A percentile compares a stretch with the other conserved stretches of the same genome.
These are phyloP conservation scores for Ammopiptanthus mongolicus DNA, from an alignment of 306 rosid genomes.

Conservation along the genomic window DNA sequence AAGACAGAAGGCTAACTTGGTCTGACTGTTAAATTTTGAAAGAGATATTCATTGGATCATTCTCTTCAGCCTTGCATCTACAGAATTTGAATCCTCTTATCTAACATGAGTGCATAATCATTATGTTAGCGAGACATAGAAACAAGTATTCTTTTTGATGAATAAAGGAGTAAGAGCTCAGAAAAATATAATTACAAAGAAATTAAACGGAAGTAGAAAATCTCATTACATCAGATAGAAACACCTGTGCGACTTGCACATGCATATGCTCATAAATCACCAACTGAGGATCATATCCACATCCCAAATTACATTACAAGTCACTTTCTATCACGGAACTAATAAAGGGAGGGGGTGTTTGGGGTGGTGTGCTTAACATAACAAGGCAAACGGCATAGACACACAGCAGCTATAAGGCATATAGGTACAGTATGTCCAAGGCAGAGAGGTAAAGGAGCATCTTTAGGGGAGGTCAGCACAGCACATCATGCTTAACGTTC, in stretches of 20 bases:
- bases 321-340: slow-evolving; percentile 4
- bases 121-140: background rate
- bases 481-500: too few relatives aligned
- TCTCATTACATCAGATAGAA: too few relatives aligned
- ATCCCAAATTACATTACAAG: background rate
- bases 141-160: too few relatives aligned
- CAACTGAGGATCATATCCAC: too few relatives aligned
- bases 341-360: slow-evolving; percentile 21
- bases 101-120: too few relatives aligned
- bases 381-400: background rate
- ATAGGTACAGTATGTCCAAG: background rate
- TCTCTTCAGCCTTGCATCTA: background rate
- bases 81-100: too few relatives aligned
- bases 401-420: background rate
- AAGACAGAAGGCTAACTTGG: background rate
- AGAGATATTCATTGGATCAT: background rate
- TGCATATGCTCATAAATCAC: too few relatives aligned
- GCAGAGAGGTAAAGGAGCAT: slow-evolving; percentile 17
- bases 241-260: too few relatives aligned
- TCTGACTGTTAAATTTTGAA: background rate
- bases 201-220: too few relatives aligned
- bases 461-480: slow-evolving; percentile 21
- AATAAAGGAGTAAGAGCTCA: too few relatives aligned
- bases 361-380: slow-evolving; percentile 22
- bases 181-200: too few relatives aligned